phyloP scores from a whole-genome alignment of 805 yeast species.

The Candida ponderosae region DNA sequence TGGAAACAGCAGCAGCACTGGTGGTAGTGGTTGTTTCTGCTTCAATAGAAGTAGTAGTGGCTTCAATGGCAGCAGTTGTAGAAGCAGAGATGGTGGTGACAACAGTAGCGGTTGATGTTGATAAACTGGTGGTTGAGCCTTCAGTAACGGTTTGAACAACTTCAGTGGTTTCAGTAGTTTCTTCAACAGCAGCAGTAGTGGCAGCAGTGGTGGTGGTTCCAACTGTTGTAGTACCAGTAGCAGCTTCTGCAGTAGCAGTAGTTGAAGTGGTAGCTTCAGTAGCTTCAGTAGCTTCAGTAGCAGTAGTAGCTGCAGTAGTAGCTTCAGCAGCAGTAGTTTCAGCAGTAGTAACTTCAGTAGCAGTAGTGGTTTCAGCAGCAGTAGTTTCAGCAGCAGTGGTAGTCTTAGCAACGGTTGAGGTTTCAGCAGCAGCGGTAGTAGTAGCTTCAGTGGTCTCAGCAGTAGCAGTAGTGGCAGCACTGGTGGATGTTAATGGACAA shows the following conservation, averaged over 20 bases:
- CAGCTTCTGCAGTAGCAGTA: conserved; percentile 1
- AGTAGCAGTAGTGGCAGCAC: neutral
- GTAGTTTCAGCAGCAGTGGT: conserved; percentile 1
- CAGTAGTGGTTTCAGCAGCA: conserved; percentile 13
- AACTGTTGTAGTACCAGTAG: neutral
- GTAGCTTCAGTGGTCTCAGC: conserved; percentile 2
- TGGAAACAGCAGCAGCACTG: neutral
- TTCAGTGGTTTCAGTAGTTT: conserved; percentile 16
- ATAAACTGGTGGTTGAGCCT: neutral
- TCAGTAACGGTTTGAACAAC: neutral
- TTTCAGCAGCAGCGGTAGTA: neutral
- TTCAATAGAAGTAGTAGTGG: too few relatives aligned
- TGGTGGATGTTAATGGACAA: conserved; percentile 8
- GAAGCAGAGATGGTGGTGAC: conserved; percentile 3
- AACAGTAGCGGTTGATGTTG: conserved; percentile 4
- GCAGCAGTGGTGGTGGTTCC: conserved; percentile 9
- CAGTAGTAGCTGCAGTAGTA: conserved; percentile 5
- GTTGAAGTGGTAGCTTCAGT: conserved; percentile 4
- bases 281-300: conserved; percentile 2
- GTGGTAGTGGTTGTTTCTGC: too few relatives aligned
- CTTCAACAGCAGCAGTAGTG: conserved; percentile 11
- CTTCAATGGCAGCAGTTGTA: conserved; percentile 5
- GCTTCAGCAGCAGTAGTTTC: neutral
- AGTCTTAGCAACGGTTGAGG: neutral
- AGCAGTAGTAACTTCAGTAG: neutral